Conservation (phyloP, 192 early-diverging fungal genomes). For the Coemansia sp. region DNA sequence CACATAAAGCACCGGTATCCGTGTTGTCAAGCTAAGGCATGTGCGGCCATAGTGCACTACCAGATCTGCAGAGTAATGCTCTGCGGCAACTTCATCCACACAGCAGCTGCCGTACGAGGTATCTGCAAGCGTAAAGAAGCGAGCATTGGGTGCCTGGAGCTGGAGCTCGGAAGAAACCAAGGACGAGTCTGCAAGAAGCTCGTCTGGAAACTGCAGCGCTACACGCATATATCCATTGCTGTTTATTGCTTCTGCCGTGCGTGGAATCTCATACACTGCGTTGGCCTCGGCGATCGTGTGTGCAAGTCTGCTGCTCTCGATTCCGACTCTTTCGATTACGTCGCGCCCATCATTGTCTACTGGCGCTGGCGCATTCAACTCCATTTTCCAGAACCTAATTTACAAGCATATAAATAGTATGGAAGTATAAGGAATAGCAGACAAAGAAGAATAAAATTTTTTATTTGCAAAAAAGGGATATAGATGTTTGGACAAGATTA, state of each 20-base stretch:
- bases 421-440: neutral
- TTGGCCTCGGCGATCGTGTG: constrained; percentile 43
- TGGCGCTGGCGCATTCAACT: constrained; percentile 11
- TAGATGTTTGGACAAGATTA: no score
- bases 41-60: constrained; percentile 95
- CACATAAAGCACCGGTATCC: constrained; percentile 81
- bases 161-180: constrained; percentile 61
- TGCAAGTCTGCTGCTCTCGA: constrained; percentile 18
- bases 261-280: constrained; percentile 63
- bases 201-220: constrained; percentile 95
- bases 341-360: constrained; percentile 66
- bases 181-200: constrained; percentile 71
- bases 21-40: constrained; percentile 82
- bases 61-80: constrained; percentile 83
- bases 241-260: constrained; percentile 59
- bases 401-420: neutral
- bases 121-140: constrained; percentile 85
- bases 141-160: constrained; percentile 38
- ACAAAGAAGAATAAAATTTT: neutral
- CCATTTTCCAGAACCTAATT: neutral
- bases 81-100: constrained; percentile 94
- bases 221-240: constrained; percentile 54
- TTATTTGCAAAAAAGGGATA: neutral
- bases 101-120: constrained; percentile 98
- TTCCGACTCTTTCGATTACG: constrained; percentile 60